These are phyloP conservation scores for Exophiala lecanii-corni DNA, from an alignment of 2,329 filamentous ascomycete species.

Conservation along the genomic window DNA sequence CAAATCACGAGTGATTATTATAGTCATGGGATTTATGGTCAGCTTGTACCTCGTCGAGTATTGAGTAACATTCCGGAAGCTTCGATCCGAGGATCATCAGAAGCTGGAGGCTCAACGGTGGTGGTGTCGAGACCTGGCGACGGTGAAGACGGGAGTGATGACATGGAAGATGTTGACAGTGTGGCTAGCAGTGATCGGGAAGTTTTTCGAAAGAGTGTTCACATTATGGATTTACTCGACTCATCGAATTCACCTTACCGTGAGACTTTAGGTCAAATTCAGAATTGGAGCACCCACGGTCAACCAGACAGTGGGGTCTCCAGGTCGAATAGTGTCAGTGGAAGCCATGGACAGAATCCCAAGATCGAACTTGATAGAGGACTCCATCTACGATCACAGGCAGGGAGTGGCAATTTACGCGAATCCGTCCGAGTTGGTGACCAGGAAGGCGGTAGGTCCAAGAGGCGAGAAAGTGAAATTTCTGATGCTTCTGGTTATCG, in stretches of 20 bases:
- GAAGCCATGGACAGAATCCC: background rate
- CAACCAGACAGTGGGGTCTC: no score
- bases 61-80: conserved; percentile 21
- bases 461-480: conserved; percentile 11
- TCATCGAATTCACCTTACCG: conserved; percentile 9
- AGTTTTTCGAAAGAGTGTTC: conserved; percentile 21
- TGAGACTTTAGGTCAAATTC: conserved; percentile 2
- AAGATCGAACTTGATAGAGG: background rate
- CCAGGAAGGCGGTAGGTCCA: background rate
- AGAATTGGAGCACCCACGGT: background rate
- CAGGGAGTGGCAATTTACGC: background rate
- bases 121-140: background rate
- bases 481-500: conserved; percentile 17
- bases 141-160: background rate
- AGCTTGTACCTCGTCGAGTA: conserved; percentile 15
- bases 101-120: background rate
- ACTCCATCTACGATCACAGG: background rate
- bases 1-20: conserved; percentile 19
- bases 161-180: conserved; percentile 14
- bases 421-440: background rate
- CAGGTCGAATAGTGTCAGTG: background rate
- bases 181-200: conserved; percentile 22
- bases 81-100: conserved; percentile 5
- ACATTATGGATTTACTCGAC: conserved; percentile 19
- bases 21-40: conserved; percentile 17